Evolutionary conservation across 352 stramenopile species (phyloP), one percentile per base, ranked within the genome.

Genomic region (Aphanomyces cochlioides): DNA sequence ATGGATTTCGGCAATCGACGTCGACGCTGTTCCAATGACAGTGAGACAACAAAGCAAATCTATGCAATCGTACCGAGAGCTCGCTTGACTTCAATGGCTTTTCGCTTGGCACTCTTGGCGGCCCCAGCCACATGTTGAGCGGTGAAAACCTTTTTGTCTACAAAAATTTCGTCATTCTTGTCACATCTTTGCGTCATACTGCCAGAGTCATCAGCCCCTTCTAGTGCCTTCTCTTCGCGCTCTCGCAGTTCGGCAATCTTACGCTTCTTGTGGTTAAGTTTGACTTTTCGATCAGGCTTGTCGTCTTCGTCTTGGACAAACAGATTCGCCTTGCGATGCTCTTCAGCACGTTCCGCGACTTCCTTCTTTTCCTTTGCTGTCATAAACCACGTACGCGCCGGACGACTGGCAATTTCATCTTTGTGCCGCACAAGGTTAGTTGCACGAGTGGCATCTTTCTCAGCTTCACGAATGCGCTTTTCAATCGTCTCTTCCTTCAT

Each of bases 321-420:
- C 7, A 81, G 61, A 63, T 89, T 72, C 57, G 75, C 70, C 28
- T 78, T 75, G n/a, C 83, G 81, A n/a, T 88, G 78, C 45, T 89
- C 77, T 7, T 94, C 87, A 28, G 83, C 85, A 37, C 79, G 77
- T 69, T 88, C 82, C 8, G 79, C 79, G 40, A 96, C 79, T 17
- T 81, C 85, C 72, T 95, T 90, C 76, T 97, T 97, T 67, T 96
- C 84, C 63, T 85, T 88, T 73, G 96, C 83, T 43, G 87, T 92
- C 80, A 96, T 89, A 72, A 97, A 98, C 93, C 93, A 98, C 69
- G 88, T 97, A 66, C 90, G 85, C 39, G 87, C 86, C 38, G 91
- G 92, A 6, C 92, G 84, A 45, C 81, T 78, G 7, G 79, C 73
- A 65, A 98, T 98, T 73, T 98, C 93, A 60, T 97, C 90, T 45